Conservation (phyloP, 129 eudicot species). For the Flaveria bidentis region DNA sequence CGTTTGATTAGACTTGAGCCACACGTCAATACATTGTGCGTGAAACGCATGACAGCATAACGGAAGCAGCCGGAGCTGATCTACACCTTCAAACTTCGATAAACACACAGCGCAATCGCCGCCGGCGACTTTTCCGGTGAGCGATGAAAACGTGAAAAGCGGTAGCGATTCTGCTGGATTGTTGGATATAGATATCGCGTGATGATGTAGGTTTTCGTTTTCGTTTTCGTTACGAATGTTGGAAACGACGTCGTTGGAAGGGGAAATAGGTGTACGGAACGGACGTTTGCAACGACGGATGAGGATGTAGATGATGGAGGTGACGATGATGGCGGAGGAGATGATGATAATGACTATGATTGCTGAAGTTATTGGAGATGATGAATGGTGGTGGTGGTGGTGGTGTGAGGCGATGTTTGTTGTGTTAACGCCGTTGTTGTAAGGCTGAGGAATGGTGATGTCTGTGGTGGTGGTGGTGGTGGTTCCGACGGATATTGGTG, state of each 20-base stretch:
- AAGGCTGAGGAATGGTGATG: conserved; percentile 7
- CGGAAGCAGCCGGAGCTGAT: conserved; percentile 73
- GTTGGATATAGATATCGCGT: conserved; percentile 20
- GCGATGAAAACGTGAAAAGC: conserved; percentile 58
- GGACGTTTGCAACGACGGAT: conserved; percentile 50
- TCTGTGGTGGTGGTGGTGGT: conserved; percentile 10
- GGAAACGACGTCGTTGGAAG: conserved; percentile 40
- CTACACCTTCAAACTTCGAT: conserved; percentile 56
- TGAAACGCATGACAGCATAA: conserved; percentile 94
- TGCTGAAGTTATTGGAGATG: conserved; percentile 36
- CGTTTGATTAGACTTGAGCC: conserved; percentile 65
- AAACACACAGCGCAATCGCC: conserved; percentile 80
- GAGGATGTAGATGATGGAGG: conserved; percentile 58
- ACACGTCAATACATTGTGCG: conserved; percentile 66
- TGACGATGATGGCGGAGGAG: conserved; percentile 55
- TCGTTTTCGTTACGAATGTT: background rate
- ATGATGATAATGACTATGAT: conserved; percentile 44
- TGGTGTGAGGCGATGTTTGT: conserved; percentile 4
- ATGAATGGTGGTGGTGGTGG: conserved; percentile 15
- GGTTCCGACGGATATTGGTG: conserved; percentile 11
- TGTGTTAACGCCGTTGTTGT: conserved; percentile 19
- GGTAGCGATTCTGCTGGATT: conserved; percentile 50
- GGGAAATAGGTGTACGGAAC: conserved; percentile 33
- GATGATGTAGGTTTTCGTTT: conserved; percentile 9
- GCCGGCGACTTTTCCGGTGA: conserved; percentile 55